Conservation (phyloP, 352 stramenopile species). For the Pythium graminicola region DNA sequence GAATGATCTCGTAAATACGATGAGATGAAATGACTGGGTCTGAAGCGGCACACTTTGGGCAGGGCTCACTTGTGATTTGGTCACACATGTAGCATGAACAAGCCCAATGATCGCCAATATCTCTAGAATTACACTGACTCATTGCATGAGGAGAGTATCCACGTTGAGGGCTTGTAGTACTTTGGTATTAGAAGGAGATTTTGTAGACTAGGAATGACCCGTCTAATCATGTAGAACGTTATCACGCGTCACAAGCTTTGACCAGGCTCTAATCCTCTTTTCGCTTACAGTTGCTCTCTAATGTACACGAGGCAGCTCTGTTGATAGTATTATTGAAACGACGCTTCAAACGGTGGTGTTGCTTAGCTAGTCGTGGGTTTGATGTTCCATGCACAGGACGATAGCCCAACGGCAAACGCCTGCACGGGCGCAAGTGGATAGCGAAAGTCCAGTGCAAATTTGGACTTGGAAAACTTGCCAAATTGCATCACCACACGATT, state of each 20-base stretch:
- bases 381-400: constrained; percentile 77
- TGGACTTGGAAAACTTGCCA: constrained; percentile 82
- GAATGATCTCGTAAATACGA: constrained; percentile 12
- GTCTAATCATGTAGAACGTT: constrained; percentile 73
- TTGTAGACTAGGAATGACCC: constrained; percentile 28
- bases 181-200: not conserved
- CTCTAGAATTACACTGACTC: constrained; percentile 77
- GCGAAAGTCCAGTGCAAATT: constrained; percentile 84
- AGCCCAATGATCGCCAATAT: constrained; percentile 22
- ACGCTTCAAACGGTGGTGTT: too few species aligned
- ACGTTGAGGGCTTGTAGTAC: constrained; percentile 32
- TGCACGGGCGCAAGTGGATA: constrained; percentile 81
- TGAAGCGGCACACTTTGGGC: not conserved
- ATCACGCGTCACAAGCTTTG: constrained; percentile 52
- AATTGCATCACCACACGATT: constrained; percentile 82
- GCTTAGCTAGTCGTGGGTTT: constrained; percentile 30
- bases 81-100: not conserved
- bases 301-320: not conserved
- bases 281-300: not conserved
- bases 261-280: constrained; percentile 2
- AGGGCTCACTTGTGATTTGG: not conserved
- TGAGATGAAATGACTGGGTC: constrained; percentile 8
- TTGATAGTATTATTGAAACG: not conserved
- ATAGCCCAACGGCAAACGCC: constrained; percentile 81
- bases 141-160: constrained; percentile 47